phyloP scores from a whole-genome alignment of 2,329 filamentous ascomycete species.

The Exophiala lecanii-corni region DNA sequence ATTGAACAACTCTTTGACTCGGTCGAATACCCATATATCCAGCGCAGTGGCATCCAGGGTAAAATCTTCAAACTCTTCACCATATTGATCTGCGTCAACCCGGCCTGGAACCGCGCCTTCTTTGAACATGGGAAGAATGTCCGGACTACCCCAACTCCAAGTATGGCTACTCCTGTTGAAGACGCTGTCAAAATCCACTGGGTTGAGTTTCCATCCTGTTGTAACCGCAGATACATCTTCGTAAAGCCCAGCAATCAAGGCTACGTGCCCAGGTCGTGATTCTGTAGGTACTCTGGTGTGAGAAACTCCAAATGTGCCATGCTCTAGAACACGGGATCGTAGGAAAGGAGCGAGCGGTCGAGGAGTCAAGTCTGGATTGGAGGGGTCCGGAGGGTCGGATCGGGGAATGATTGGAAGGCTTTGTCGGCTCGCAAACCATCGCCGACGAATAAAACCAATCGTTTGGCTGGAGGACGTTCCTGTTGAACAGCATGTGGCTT shows the following conservation, averaged over 20 bases:
- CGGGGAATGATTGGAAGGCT: constrained; percentile 87
- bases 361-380: constrained; percentile 58
- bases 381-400: constrained; percentile 64
- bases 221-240: constrained; percentile 97
- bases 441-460: constrained; percentile 92
- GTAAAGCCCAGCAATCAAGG: constrained; percentile 91
- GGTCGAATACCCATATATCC: constrained; percentile 94
- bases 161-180: constrained; percentile 96
- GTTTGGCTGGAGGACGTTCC: constrained; percentile 69
- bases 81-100: constrained; percentile 83
- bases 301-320: constrained; percentile 94
- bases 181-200: constrained; percentile 96
- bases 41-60: constrained; percentile 74
- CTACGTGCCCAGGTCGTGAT: constrained; percentile 92
- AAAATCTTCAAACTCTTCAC: constrained; percentile 82
- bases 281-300: constrained; percentile 96
- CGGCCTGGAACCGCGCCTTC: constrained; percentile 82
- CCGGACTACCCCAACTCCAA: constrained; percentile 98
- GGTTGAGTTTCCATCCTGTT: constrained; percentile 97
- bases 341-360: constrained; percentile 86
- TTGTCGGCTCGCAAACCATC: constrained; percentile 97
- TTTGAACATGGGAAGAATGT: constrained; percentile 96
- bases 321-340: constrained; percentile 77
- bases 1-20: constrained; percentile 79
- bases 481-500: constrained; percentile 66